Base-by-base conservation (phyloP, 352 stramenopile species). In the Phytophthora pseudosyringae region DNA sequence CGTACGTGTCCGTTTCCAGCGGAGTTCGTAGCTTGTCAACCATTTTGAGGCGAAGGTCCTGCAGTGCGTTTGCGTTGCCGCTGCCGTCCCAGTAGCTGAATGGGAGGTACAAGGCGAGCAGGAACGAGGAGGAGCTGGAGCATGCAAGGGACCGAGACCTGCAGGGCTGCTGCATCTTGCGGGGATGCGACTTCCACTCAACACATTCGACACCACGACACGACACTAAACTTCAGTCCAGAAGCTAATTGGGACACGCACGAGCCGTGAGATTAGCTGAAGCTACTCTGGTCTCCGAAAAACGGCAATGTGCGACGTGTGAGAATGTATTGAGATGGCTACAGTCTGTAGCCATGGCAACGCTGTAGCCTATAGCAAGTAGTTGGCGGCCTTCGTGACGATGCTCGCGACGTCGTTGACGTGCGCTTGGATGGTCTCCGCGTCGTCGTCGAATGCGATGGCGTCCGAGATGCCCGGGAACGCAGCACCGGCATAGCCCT, bases 381-480 rank as follows among this genome's bases (percentile, higher is more conserved):
- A 82, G 4, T 46, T 35, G 21, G 60, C 68, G 12, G 75, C 64
- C 8, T 47, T 25, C 2, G 59, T 36, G 5, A 81, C 39, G 25
- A 59, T 51, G 10, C 26, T 35, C 38, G 60, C 44, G 5, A 68
- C 60, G 2, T 71, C 59, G 29, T 76, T 33, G 3, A 76, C 64
- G 38, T 76, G 63, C 5, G 32, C 9, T 59, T 71, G 63, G 21
- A 62, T 64, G 9, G 46, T 62, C 7, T 56, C 48, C 3, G 35
- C 33, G 28, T 71, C 50, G 49, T 62, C 56, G 1, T 55, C 32
- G 36, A 67, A 71, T 0, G 49, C 63, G 2, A 65, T n/a, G 25
- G 38, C 51, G 33, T 69, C 62, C 9, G 62, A 65, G 11, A 69
- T 69, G n/a, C 62, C 62, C 0, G 56, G 56, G 40, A 71, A 71